These are phyloP conservation scores for Mayamaea pseudoterrestris DNA, from an alignment of 108 stramenopile species.

Conservation along the genomic window DNA sequence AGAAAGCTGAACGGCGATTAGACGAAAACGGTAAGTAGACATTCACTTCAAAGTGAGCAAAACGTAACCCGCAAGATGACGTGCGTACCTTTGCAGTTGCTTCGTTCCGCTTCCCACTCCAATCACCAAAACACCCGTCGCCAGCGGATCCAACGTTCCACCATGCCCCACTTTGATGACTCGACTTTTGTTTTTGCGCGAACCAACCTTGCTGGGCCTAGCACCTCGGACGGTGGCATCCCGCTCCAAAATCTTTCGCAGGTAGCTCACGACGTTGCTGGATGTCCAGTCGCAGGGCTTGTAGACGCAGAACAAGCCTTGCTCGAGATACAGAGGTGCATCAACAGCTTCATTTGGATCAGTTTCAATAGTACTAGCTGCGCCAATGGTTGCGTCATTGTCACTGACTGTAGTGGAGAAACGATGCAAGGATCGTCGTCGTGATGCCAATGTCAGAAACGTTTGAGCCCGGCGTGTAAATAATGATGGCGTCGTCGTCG, in stretches of 20 bases:
- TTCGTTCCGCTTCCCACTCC: conserved; percentile 85
- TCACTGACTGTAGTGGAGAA: too few species aligned
- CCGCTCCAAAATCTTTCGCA: conserved; percentile 54
- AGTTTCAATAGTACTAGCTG: too few species aligned
- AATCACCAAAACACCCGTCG: conserved; percentile 86
- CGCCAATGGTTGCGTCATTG: too few species aligned
- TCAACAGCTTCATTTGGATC: too few species aligned
- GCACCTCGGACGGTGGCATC: conserved; percentile 57
- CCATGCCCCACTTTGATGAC: conserved; percentile 87
- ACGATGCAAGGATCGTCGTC: too few species aligned
- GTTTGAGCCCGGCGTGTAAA: too few species aligned
- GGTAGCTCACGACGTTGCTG: conserved; percentile 68
- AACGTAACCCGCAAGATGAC: background rate
- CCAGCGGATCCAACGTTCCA: conserved; percentile 93
- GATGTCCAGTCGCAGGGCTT: conserved; percentile 91
- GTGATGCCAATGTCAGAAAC: too few species aligned
- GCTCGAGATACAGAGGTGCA: conserved; percentile 40
- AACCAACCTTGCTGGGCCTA: conserved; percentile 7
- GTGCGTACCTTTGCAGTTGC: conserved; percentile 28
- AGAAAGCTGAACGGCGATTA: conserved; percentile 27
- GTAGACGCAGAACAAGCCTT: conserved; percentile 79
- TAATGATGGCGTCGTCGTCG: too few species aligned
- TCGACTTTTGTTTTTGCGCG: conserved; percentile 15
- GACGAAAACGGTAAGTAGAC: background rate
- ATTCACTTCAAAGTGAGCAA: background rate